A percentile compares a stretch with the other conserved stretches of the same genome.
Evolutionary conservation across 2,329 filamentous ascomycete species (phyloP).

Genomic region (Xylariaceae sp.): DNA sequence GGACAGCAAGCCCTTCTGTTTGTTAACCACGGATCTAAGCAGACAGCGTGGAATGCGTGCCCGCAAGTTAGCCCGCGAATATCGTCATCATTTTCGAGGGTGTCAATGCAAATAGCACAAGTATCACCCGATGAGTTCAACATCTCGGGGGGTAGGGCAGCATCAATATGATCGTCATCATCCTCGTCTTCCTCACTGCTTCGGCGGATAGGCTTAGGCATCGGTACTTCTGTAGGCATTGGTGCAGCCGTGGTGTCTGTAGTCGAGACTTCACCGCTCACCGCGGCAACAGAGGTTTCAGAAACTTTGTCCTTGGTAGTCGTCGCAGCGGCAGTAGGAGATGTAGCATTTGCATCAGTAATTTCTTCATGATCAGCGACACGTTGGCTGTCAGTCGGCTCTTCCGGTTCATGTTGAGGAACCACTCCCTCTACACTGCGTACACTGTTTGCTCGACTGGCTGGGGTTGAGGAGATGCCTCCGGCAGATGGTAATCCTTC

Average conservation of each 20-base stretch:
- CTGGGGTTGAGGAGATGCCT: slow-evolving; percentile 72
- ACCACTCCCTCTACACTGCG: slow-evolving; percentile 60
- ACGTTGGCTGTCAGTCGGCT: slow-evolving; percentile 44
- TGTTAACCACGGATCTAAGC: slow-evolving; percentile 94
- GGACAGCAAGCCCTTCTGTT: slow-evolving; percentile 92
- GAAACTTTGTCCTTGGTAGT: slow-evolving; percentile 6
- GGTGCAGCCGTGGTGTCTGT: not conserved
- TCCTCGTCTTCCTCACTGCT: slow-evolving; percentile 58
- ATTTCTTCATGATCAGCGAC: slow-evolving; percentile 37
- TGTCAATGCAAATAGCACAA: slow-evolving; percentile 95
- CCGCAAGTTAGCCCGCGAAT: slow-evolving; percentile 90
- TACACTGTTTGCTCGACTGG: slow-evolving; percentile 70
- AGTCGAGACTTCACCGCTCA: not conserved
- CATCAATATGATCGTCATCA: slow-evolving; percentile 77
- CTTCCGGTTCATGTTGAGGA: slow-evolving; percentile 29
- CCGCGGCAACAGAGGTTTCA: slow-evolving; percentile 18
- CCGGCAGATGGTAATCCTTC: slow-evolving; percentile 81
- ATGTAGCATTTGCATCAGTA: slow-evolving; percentile 21
- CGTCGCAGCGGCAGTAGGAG: slow-evolving; percentile 13
- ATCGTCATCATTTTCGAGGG: slow-evolving; percentile 90
- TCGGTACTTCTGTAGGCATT: slow-evolving; percentile 17
- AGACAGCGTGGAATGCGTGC: slow-evolving; percentile 96
- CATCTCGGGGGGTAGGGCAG: slow-evolving; percentile 76
- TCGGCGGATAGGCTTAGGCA: slow-evolving; percentile 24
- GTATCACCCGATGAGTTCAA: slow-evolving; percentile 81